A percentile compares a stretch with the other conserved stretches of the same genome.
These are phyloP conservation scores for Penicillium psychrosexuale DNA, from an alignment of 2,329 filamentous ascomycete genomes.

Conservation along the genomic window DNA sequence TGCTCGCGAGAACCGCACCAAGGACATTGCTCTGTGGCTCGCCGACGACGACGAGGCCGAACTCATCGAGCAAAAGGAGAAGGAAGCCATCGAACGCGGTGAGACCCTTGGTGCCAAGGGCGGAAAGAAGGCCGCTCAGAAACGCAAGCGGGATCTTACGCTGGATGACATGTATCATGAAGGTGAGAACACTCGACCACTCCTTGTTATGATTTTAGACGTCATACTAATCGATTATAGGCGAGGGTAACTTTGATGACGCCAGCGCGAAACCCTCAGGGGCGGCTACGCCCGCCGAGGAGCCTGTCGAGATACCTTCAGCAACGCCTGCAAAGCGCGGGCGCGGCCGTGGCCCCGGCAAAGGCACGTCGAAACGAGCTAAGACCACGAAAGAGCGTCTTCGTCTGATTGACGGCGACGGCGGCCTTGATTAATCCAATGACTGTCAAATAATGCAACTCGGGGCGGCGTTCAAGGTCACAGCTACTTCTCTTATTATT, in stretches of 20 bases:
- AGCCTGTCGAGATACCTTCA: conserved; percentile 43
- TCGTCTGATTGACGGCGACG: conserved; percentile 45
- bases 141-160: conserved; percentile 59
- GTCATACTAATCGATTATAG: conserved; percentile 47
- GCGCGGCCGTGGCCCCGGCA: conserved; percentile 52
- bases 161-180: conserved; percentile 99
- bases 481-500: not conserved
- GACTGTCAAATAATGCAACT: conserved; percentile 16
- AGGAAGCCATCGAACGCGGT: conserved; percentile 70
- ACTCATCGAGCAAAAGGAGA: conserved; percentile 87
- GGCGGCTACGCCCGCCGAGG: conserved; percentile 73
- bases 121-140: conserved; percentile 58
- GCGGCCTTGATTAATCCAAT: conserved; percentile 31
- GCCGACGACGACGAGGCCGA: conserved; percentile 96
- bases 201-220: not conserved
- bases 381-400: conserved; percentile 56
- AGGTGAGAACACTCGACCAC: conserved; percentile 60
- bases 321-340: conserved; percentile 54
- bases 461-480: conserved; percentile 17
- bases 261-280: conserved; percentile 76
- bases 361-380: conserved; percentile 58
- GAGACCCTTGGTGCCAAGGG: conserved; percentile 63
- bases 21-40: conserved; percentile 98
- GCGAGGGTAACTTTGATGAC: conserved; percentile 95
- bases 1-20: conserved; percentile 85